These are phyloP conservation scores for Microstroma glucosiphilum DNA, from an alignment of 1,284 basidiomycete genomes.

Conservation along the genomic window DNA sequence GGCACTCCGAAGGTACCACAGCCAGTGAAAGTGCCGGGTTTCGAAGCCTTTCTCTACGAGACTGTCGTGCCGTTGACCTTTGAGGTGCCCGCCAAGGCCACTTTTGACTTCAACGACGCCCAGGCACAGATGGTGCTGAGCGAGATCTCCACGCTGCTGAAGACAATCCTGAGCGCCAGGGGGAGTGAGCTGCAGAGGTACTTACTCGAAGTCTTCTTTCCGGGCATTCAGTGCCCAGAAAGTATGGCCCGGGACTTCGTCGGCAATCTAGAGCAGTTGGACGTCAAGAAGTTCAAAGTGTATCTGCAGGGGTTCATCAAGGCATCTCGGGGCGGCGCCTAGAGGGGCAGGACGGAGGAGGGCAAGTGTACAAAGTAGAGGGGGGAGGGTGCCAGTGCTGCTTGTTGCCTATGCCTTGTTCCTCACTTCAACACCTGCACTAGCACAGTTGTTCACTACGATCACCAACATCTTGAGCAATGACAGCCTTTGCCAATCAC, in stretches of 20 bases:
- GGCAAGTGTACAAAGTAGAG: too few species aligned
- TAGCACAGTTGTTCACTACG: too few species aligned
- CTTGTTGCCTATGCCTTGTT: too few species aligned
- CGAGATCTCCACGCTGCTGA: slow-evolving; percentile 59
- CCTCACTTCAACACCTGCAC: too few species aligned
- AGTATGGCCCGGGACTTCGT: slow-evolving; percentile 69
- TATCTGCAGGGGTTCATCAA: slow-evolving; percentile 33
- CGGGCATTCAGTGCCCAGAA: slow-evolving; percentile 77
- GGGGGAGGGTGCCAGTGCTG: too few species aligned
- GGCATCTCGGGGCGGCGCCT: too few species aligned
- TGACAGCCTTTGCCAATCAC: too few species aligned
- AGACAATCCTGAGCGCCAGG: slow-evolving; percentile 69
- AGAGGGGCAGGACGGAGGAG: too few species aligned
- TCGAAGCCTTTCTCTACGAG: slow-evolving; percentile 88
- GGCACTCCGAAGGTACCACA: slow-evolving; percentile 17
- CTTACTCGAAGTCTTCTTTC: slow-evolving; percentile 72
- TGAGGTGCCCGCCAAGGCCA: slow-evolving; percentile 67
- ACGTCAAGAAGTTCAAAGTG: slow-evolving; percentile 66
- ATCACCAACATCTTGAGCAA: too few species aligned
- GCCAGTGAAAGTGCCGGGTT: slow-evolving; percentile 65
- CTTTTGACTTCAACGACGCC: slow-evolving; percentile 82
- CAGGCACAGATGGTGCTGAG: slow-evolving; percentile 53
- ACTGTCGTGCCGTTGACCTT: slow-evolving; percentile 77
- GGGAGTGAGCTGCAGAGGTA: slow-evolving; percentile 72
- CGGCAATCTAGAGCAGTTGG: slow-evolving; percentile 50